Evolutionary conservation across 768 basidiomycete genomes (phyloP), one percentile per base, ranked within the genome.

Genomic region (Lenzites betulinus): DNA sequence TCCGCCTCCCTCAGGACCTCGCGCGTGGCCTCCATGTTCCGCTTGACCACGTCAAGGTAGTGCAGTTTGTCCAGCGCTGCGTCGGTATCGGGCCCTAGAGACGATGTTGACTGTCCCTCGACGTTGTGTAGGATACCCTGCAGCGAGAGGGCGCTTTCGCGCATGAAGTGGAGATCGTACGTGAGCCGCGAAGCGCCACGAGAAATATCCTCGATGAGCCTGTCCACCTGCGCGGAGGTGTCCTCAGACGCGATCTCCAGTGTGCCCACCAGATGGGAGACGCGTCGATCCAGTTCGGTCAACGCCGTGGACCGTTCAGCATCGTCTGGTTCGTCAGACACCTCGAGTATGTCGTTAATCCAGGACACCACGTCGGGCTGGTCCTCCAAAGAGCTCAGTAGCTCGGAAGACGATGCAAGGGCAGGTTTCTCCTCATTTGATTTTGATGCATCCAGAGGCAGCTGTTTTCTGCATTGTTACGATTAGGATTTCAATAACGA

Each of bases 161-260:
- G 89, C 87, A 98, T 95, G 77, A 97, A 97, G 71, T 98, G 95
- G 36, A 99, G 80, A 74, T 98, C 97, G 72, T 97, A 98, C 1
- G 92, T 87, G 47, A 99, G 81, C 39, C 97, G 85, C 13, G 97
- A 93, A 22, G 98, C 88, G 5, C 88, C 85, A 50, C 95, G 85
- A 2, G 95, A 93, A 43, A 98, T 92, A 70, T 98, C 95, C 69
- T 94, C 89, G 59, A 99, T 95, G 47, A 87, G 84, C 62, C 87
- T 87, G 72, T 98, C 97, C 57, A 98, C 83, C 53, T 89, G 80
- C 12, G 87, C 77, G 2, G 94, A 92, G 0, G 95, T 95, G 66
- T 98, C 95, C 69, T 94, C 89, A 43, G 87, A 87, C 36, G 93
- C 88, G 39, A 95, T 83, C 62, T 96, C 93, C 25, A 97, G 82